Conservation (phyloP, 495 filamentous ascomycete genomes). For the Podospora pseudoanserina region DNA sequence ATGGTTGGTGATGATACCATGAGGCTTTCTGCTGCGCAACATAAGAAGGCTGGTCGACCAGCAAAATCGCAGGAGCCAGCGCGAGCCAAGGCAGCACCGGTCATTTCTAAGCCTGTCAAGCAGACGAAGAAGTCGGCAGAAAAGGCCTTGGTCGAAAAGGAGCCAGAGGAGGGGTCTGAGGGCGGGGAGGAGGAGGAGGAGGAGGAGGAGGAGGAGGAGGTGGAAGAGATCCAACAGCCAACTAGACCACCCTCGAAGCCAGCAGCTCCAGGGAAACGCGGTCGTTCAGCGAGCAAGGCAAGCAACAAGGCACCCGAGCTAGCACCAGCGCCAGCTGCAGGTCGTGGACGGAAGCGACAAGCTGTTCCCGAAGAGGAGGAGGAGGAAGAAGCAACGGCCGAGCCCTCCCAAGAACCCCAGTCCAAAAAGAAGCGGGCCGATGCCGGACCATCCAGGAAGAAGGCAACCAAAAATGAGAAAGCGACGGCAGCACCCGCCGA, state of each 20-base stretch:
- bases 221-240: conserved; percentile 11
- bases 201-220: conserved; percentile 12
- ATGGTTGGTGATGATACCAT: conserved; percentile 14
- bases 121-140: conserved; percentile 13
- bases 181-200: conserved; percentile 14
- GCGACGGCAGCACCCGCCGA: conserved; percentile 24
- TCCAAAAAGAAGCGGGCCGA: conserved; percentile 19
- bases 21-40: conserved; percentile 13
- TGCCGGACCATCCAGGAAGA: conserved; percentile 1
- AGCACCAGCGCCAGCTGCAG: conserved; percentile 3
- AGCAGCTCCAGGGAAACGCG: not conserved
- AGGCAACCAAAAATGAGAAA: conserved; percentile 9
- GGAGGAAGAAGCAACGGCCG: conserved; percentile 16
- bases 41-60: conserved; percentile 25
- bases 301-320: conserved; percentile 12
- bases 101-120: conserved; percentile 4
- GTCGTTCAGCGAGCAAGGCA: conserved; percentile 12
- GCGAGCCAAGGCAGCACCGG: not conserved
- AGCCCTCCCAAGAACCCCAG: conserved; percentile 16
- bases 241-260: conserved; percentile 10
- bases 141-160: conserved; percentile 8
- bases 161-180: conserved; percentile 13
- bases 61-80: conserved; percentile 19
- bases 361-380: conserved; percentile 16
- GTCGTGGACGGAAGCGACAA: conserved; percentile 24